Evolutionary conservation across 2,329 filamentous ascomycete genomes (phyloP), one percentile per base, ranked within the genome.

Genomic region (Cladosporium halotolerans): DNA sequence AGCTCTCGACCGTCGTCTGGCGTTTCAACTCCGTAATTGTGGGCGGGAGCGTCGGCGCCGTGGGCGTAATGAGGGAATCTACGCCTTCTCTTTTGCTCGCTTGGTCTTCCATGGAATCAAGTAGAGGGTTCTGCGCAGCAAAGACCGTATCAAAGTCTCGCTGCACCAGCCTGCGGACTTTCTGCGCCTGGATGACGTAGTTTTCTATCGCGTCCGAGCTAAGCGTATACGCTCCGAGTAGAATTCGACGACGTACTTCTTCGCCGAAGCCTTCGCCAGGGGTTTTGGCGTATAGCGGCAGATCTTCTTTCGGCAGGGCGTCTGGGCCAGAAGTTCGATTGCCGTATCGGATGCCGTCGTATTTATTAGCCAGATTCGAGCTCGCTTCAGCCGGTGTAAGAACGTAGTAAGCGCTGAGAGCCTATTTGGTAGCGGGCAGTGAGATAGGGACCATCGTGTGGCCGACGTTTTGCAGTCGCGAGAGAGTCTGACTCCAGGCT

Each of bases 311-410:
- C 1, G 63, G 60, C 5, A 46, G 57, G 5, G 78, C 74, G 53
- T 81, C 82, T 55, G 84, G 76, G 45, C 76, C 78, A 8, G 64
- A 52, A 9, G 67, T 73, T 31, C 83, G 79, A 16, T 76, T 77
- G 1, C 93, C 93, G 70, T 95, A 99, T 9, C 93, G 86, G n/a
- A 97, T 83, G 16, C 93, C 93, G 63, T 99, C 95, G 69, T 96
- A 99, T 69, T 95, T 96, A 54, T n/a, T n/a, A 53, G 93, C 89
- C 2, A 99, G 81, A 64, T 99, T 99, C 13, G 92, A 97, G 1
- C 89, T 89, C 3, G 93, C 93, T 72, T 99, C 93, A 11, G 93
- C 92, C 0, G 93, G 89, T 0, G 93, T 93, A 53, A 99, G 83
- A 53, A 99, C 81, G 70, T 99, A 99, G 74, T 99, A 99, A 33